Conservation (phyloP, 768 basidiomycete genomes). For the Calocybe gangraenosa region DNA sequence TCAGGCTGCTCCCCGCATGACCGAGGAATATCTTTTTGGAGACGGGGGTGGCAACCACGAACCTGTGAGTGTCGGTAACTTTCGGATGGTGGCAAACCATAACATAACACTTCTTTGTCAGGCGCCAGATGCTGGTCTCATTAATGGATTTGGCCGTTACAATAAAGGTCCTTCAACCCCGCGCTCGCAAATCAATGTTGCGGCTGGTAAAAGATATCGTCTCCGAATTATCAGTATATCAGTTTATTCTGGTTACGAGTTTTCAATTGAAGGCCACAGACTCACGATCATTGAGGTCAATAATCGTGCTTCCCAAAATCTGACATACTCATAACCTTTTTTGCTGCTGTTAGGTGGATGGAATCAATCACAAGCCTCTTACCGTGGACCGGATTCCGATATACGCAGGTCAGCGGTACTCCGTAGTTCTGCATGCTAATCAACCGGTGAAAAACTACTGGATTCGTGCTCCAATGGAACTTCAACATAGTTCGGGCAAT, state of each 20-base stretch:
- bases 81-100: conserved; percentile 3
- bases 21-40: conserved; percentile 7
- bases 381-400: conserved; percentile 29
- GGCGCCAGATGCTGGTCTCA: conserved; percentile 24
- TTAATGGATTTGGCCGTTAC: conserved; percentile 31
- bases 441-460: conserved; percentile 31
- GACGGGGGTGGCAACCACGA: conserved; percentile 8
- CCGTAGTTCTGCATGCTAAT: conserved; percentile 25
- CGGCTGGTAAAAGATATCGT: conserved; percentile 27
- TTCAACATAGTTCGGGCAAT: conserved; percentile 22
- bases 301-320: conserved; percentile 2
- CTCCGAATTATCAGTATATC: conserved; percentile 38
- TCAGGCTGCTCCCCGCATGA: conserved; percentile 23
- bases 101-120: not conserved
- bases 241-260: conserved; percentile 24
- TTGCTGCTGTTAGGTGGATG: conserved; percentile 28
- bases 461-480: conserved; percentile 30
- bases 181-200: conserved; percentile 32
- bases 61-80: conserved; percentile 7
- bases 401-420: conserved; percentile 23
- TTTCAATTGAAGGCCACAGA: conserved; percentile 23
- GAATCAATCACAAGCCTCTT: conserved; percentile 22
- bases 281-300: conserved; percentile 26
- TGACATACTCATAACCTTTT: not conserved
- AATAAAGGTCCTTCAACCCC: conserved; percentile 28